Conservation (phyloP, 176 grass and related monocot species). For the Phyllostachys edulis region DNA sequence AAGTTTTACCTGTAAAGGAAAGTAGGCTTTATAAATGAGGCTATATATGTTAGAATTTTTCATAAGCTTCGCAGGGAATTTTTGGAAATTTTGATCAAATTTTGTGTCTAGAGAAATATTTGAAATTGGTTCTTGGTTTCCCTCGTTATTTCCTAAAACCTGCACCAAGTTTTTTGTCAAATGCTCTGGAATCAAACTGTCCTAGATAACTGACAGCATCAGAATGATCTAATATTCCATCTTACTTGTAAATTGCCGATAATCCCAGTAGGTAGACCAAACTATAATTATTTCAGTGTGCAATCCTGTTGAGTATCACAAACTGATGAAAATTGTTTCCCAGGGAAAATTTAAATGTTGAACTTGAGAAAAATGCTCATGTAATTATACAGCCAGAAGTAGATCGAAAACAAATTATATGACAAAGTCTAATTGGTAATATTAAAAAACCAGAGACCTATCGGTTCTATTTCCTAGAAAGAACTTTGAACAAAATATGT, state of each 20-base stretch:
- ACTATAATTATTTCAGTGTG: conserved; percentile 64
- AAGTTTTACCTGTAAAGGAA: conserved; percentile 26
- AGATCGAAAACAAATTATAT: conserved; percentile 6
- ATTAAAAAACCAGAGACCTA: background rate
- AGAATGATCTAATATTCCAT: conserved; percentile 68
- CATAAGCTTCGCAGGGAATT: conserved; percentile 28
- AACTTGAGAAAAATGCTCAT: conserved; percentile 33
- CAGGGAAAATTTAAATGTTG: conserved; percentile 40
- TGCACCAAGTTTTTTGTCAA: conserved; percentile 58
- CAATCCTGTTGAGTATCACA: conserved; percentile 70
- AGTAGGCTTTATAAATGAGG: conserved; percentile 39
- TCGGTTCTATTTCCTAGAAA: background rate
- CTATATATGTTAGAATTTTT: conserved; percentile 66
- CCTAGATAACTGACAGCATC: conserved; percentile 54
- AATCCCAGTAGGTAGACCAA: conserved; percentile 61
- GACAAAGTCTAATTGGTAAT: background rate
- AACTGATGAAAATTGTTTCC: conserved; percentile 58
- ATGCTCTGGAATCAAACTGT: conserved; percentile 52
- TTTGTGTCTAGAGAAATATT: conserved; percentile 42
- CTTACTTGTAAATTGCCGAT: conserved; percentile 68
- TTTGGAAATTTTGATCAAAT: conserved; percentile 42
- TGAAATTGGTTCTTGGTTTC: conserved; percentile 52
- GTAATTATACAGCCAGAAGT: conserved; percentile 8
- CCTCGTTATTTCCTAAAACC: conserved; percentile 56
- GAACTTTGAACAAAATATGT: background rate